Evolutionary conservation across 257 asterid species (phyloP), one percentile per base, ranked within the genome.

Genomic region (Ballota nigra): DNA sequence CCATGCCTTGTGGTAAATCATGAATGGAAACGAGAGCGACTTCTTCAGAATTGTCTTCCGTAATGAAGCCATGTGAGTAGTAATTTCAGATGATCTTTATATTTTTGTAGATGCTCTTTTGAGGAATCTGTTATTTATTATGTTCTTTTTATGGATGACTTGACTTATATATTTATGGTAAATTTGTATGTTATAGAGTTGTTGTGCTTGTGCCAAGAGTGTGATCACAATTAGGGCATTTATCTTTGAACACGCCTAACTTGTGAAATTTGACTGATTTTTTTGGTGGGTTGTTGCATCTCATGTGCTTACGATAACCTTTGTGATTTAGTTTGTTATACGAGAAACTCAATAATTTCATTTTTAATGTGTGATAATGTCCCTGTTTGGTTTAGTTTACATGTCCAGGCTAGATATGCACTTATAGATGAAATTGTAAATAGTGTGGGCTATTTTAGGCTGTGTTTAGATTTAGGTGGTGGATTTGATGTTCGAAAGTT

Each of bases 1-100:
- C 65, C 77, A 64, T 22, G 26, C 58, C 67, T 38, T 70, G 61
- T 24, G 64, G 16, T 34, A 70, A 19, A 76, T 15, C 69, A 63
- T 56, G n/a, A 58, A 68, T 13, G 69, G 59, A 71, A 52, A 28
- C 28, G 18, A 18, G 8, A 55, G 36, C 4, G 18, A 16, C 12
- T 23, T 69, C 26, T 68, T 51, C 18, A 41, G 13, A n/a, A 69
- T 31, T 11, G 18, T 57, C 63, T 36, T 55, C 47, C 43, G 31
- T 5, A 40, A 34, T 4, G 64, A 23, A 29, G 8, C 70, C 65
- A 59, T 59, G 22, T 33, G 28, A 33, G 22, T 19, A 16, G 0
- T 8, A 13, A 8, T 58, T 9, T 55, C 56, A 33, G 67, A 59
- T 70, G 20, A 26, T 31, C 33, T 19, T 19, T 7, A 6, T n/a